Base-by-base conservation (phyloP, 495 filamentous ascomycete species). In the Trichoderma parareesei region DNA sequence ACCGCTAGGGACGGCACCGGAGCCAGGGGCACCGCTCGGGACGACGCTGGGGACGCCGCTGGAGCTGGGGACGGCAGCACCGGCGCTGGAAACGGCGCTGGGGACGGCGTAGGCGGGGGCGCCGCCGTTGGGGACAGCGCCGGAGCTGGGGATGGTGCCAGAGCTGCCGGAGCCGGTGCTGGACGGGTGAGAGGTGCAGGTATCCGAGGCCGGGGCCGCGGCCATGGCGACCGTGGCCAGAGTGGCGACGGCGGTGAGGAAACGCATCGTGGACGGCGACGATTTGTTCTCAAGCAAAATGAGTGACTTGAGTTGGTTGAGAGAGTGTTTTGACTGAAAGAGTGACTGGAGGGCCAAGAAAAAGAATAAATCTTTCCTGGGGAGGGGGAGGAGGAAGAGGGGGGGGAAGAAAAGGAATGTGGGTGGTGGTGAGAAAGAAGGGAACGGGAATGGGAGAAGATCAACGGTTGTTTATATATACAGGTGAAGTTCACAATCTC, bases 191-290 rank as follows among this genome's bases (percentile, higher is more conserved):
- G 27, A 27, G 27, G 27, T 27, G 27, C 27, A 27, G 27, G 27
- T 27, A 27, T 27, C 27, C 27, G 27, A 0, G 27, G 27, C 27
- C 27, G 27, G 27, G 44, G 44, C 11, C 10, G 44, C n/a, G 44
- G 44, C 44, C 13, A 48, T 18, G 53, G 53, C 53, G 14, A 57
- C 53, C 27, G 53, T 35, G 53, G 53, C 53, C 53, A 57, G 27
- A 16, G 53, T 35, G 53, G 27, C 11, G 20, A 57, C 53, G 53
- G 53, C 9, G 13, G 53, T 6, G 14, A 57, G 10, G 53, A 57
- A 57, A 57, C 27, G 53, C 53, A 57, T 57, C 37, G 20, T 57
- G 53, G 14, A 38, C 37, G 27, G 3, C 16, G 20, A 57, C 37
- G 16, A 37, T 11, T 33, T 27, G 27, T 27, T 27, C 1, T 27